Conservation (phyloP, 2,329 filamentous ascomycete genomes). For the Diplodia intermedia region DNA sequence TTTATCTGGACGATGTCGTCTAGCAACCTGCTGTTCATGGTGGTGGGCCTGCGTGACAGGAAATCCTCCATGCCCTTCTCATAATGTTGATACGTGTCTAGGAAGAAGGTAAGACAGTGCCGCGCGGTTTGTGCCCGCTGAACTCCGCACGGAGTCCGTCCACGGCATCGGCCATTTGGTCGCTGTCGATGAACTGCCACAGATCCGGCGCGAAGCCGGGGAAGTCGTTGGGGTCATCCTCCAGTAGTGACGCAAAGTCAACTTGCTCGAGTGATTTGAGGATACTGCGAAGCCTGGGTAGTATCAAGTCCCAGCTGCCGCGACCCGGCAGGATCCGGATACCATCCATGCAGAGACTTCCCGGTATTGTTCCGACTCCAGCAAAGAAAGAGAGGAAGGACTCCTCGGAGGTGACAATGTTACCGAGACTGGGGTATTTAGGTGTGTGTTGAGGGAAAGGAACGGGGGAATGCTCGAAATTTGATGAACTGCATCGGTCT, state of each 20-base stretch:
- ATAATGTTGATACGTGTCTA: no score
- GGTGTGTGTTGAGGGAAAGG: not conserved
- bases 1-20: no score
- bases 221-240: not conserved
- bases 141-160: no score
- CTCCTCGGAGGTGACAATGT: not conserved
- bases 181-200: not conserved
- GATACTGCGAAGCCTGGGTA: not conserved
- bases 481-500: not conserved
- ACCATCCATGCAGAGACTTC: not conserved
- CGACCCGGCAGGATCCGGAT: not conserved
- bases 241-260: not conserved
- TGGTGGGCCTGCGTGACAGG: no score
- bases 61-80: no score
- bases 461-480: not conserved
- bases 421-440: not conserved
- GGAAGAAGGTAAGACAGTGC: no score
- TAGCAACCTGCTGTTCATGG: no score
- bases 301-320: not conserved
- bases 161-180: not conserved
- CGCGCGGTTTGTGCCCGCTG: no score
- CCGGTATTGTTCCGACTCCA: not conserved
- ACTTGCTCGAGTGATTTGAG: not conserved
- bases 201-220: not conserved
- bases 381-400: not conserved